Percentiles rank a stretch among this genome's conserved stretches.
These are phyloP conservation scores for Rhizoclosmatium sp. DNA, from an alignment of 192 early-diverging fungal species.

Conservation along the genomic window DNA sequence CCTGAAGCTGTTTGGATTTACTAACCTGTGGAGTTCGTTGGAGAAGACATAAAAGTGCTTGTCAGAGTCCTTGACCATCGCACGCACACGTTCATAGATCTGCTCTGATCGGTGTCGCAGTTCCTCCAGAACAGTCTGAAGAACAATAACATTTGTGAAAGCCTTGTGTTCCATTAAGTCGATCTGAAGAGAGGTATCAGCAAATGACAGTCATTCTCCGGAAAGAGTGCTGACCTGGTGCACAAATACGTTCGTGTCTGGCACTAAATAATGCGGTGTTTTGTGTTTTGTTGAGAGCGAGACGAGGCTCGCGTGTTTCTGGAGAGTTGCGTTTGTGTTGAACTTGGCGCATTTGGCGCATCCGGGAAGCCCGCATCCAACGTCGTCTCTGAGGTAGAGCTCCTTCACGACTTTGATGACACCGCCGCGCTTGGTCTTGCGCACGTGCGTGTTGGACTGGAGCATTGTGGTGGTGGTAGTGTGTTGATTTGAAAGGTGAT, in stretches of 20 bases:
- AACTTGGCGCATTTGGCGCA: constrained; percentile 55
- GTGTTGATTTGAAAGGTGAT: neutral
- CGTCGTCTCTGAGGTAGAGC: constrained; percentile 84
- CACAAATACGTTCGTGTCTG: constrained; percentile 93
- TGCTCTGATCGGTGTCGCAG: constrained; percentile 81
- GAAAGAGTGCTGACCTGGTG: constrained; percentile 41
- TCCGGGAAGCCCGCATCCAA: constrained; percentile 75
- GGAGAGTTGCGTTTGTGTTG: neutral
- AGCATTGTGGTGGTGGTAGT: constrained; percentile 57
- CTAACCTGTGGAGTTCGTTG: constrained; percentile 88
- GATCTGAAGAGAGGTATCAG: constrained; percentile 65
- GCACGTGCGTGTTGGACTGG: constrained; percentile 83
- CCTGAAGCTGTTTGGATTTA: neutral
- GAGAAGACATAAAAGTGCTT: constrained; percentile 92
- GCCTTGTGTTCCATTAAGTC: constrained; percentile 91
- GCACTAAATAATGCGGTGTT: constrained; percentile 76
- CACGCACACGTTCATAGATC: constrained; percentile 81
- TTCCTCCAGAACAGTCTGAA: constrained; percentile 95
- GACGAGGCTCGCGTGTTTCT: constrained; percentile 26
- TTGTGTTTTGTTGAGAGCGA: neutral
- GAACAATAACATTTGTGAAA: constrained; percentile 88
- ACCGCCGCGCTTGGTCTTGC: constrained; percentile 90
- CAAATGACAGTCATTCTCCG: neutral
- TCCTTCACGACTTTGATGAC: constrained; percentile 95
- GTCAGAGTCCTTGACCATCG: constrained; percentile 74